Evolutionary conservation across 495 filamentous ascomycete genomes (phyloP).

Genomic region (Neurospora sp.): DNA sequence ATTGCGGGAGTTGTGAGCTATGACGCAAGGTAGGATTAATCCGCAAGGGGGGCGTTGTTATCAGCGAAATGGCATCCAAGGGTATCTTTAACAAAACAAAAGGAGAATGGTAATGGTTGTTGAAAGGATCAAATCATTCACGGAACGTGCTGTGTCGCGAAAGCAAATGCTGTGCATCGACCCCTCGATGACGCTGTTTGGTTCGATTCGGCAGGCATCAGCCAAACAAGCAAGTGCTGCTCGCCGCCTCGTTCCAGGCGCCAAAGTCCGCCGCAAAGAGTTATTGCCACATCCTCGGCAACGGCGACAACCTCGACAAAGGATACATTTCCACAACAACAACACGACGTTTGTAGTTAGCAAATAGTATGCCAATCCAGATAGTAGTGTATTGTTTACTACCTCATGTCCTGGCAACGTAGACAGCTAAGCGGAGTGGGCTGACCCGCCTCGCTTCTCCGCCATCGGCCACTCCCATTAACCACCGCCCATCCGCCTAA

Average conservation of each 20-base stretch:
- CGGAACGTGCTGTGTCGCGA: neutral
- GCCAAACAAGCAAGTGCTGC: neutral
- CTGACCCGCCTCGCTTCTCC: neutral
- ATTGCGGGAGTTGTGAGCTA: neutral
- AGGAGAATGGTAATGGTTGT: neutral
- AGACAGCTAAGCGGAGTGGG: neutral
- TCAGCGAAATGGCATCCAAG: too few relatives aligned
- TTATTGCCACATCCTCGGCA: neutral
- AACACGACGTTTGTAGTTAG: neutral
- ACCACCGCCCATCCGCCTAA: neutral
- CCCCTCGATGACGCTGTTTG: neutral
- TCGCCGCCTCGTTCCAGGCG: neutral
- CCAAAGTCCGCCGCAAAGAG: neutral
- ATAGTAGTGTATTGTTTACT: neutral
- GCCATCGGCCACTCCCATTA: neutral
- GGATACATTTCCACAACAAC: neutral
- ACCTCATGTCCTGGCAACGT: neutral
- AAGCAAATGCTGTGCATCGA: neutral
- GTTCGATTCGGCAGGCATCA: neutral
- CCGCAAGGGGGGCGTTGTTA: neutral
- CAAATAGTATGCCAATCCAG: neutral
- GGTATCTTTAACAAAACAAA: neutral
- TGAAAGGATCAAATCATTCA: neutral
- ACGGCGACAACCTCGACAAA: neutral
- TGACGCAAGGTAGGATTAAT: neutral